Conservation (phyloP, 768 basidiomycete genomes). For the Trametes maxima region DNA sequence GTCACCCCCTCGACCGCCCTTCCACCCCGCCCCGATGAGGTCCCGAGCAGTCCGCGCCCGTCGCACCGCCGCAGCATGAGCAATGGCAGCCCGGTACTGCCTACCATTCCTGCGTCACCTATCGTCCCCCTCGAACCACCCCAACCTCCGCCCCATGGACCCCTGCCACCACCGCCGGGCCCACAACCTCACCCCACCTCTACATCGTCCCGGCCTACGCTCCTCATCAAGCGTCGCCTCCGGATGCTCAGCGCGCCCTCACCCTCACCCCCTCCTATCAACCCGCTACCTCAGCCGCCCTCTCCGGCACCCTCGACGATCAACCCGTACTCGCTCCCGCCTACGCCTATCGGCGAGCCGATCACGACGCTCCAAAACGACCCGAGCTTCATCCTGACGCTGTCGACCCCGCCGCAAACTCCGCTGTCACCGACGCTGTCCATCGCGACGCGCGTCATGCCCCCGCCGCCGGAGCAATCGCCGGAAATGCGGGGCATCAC, state of each 20-base stretch:
- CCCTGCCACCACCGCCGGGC: conserved; percentile 39
- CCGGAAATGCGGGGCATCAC: conserved; percentile 43
- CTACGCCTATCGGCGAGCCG: conserved; percentile 67
- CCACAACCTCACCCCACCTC: conserved; percentile 24
- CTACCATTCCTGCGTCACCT: conserved; percentile 51
- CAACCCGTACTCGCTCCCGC: conserved; percentile 30
- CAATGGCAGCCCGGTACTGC: conserved; percentile 32
- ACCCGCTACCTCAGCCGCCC: conserved; percentile 29
- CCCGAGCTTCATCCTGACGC: conserved; percentile 60
- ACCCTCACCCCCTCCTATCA: conserved; percentile 32
- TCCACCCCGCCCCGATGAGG: conserved; percentile 71
- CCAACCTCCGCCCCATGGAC: conserved; percentile 48
- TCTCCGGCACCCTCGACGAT: conserved; percentile 34
- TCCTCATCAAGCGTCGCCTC: conserved; percentile 56
- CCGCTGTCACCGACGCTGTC: conserved; percentile 30
- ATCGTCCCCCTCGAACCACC: conserved; percentile 38
- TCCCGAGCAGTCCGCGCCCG: conserved; percentile 2
- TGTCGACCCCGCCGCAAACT: conserved; percentile 48
- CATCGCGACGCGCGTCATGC: conserved; percentile 23
- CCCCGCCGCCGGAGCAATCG: conserved; percentile 31
- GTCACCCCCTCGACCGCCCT: conserved; percentile 58
- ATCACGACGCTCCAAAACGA: conserved; percentile 56
- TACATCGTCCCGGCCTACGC: conserved; percentile 7
- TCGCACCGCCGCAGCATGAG: conserved; percentile 31
- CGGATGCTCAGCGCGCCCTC: conserved; percentile 69